A percentile compares a stretch with the other conserved stretches of the same genome.
These are phyloP conservation scores for Lecanicillium sp. DNA, from an alignment of 2,329 filamentous ascomycete species.

Conservation along the genomic window DNA sequence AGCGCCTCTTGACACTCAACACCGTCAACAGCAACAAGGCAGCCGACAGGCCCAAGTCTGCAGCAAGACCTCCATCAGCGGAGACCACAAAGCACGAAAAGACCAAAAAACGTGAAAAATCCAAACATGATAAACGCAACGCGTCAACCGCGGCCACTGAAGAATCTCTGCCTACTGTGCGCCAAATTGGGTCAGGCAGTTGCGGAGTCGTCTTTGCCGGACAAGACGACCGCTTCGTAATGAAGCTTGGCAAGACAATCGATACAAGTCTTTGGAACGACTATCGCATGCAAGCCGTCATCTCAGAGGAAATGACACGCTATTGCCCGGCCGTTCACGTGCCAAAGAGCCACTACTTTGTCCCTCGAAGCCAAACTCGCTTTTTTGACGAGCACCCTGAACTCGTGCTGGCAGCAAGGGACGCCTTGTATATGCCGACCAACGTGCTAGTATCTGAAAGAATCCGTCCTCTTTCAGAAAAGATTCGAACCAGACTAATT, in stretches of 20 bases:
- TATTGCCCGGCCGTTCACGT: conserved; percentile 5
- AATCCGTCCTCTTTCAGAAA: conserved; percentile 17
- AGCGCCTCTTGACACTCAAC: too few species aligned
- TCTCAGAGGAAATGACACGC: not conserved
- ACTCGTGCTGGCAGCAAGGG: conserved; percentile 6
- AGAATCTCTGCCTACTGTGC: too few species aligned
- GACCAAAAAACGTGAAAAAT: too few species aligned
- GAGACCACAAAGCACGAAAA: too few species aligned
- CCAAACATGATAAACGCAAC: too few species aligned
- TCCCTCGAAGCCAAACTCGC: not conserved
- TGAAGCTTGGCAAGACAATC: conserved; percentile 13
- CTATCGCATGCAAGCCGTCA: conserved; percentile 1
- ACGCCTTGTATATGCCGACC: conserved; percentile 12
- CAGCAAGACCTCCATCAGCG: too few species aligned
- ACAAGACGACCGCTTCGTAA: not conserved
- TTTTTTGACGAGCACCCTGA: conserved; percentile 9
- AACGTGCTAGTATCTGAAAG: conserved; percentile 14
- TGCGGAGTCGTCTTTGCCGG: conserved; percentile 13
- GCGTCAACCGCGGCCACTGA: too few species aligned
- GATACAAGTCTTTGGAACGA: conserved; percentile 10
- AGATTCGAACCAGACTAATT: conserved; percentile 14
- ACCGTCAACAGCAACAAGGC: too few species aligned
- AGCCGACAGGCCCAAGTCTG: too few species aligned
- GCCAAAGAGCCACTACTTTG: conserved; percentile 5
- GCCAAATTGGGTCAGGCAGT: conserved; percentile 14